A percentile compares a stretch with the other conserved stretches of the same genome.
Evolutionary conservation across 441 rosid species (phyloP).

Genomic region (Populus hybrid): DNA sequence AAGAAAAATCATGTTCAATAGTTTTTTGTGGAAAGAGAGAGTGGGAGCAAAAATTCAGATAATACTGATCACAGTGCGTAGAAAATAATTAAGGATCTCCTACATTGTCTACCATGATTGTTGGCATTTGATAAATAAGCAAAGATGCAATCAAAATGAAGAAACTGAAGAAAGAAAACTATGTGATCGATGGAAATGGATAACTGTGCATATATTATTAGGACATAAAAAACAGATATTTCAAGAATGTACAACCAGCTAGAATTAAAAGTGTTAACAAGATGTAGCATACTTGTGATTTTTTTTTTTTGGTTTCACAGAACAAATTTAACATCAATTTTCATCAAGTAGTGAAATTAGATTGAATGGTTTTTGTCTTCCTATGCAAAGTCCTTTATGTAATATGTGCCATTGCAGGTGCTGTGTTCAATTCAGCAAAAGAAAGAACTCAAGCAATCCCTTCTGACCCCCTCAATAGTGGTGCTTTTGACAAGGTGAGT

Average conservation of each 20-base stretch:
- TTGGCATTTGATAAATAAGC: not conserved
- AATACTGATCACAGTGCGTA: not conserved
- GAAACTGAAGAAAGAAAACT: not conserved
- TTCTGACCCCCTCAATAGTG: conserved; percentile 21
- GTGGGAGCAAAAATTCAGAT: not conserved
- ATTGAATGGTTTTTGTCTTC: not conserved
- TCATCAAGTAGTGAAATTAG: not conserved
- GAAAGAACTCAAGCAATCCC: conserved; percentile 25
- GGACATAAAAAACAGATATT: not conserved
- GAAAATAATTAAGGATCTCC: not conserved
- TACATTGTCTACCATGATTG: not conserved
- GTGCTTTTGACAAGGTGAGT: conserved; percentile 29
- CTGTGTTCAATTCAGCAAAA: conserved; percentile 29
- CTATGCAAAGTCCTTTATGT: conserved; percentile 8
- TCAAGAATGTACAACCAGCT: not conserved
- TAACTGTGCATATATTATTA: not conserved
- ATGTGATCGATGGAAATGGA: not conserved
- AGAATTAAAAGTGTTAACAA: not conserved
- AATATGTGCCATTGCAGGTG: conserved; percentile 27
- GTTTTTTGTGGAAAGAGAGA: not conserved
- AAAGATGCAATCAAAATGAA: not conserved
- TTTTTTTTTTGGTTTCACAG: not conserved
- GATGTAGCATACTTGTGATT: not conserved
- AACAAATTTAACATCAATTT: not conserved
- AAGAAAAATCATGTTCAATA: not conserved